Conservation (phyloP, 1,284 basidiomycete genomes). For the Athelia psychrophila region DNA sequence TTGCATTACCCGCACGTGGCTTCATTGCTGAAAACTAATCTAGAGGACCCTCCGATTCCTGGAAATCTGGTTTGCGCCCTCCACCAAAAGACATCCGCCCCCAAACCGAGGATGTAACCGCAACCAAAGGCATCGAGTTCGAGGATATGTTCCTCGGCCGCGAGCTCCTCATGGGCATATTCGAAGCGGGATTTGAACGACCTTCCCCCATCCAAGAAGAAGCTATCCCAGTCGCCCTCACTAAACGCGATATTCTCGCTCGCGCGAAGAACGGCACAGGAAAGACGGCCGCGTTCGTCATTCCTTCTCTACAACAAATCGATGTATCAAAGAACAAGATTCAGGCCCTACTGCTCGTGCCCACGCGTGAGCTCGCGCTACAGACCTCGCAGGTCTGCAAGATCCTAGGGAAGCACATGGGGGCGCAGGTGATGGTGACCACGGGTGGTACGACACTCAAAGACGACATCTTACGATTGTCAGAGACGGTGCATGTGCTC, state of each 20-base stretch:
- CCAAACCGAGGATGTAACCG: constrained; percentile 93
- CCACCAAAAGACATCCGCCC: constrained; percentile 91
- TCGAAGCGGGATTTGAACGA: constrained; percentile 95
- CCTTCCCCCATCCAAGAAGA: constrained; percentile 99
- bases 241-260: constrained; percentile 89
- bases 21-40: neutral
- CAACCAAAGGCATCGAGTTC: constrained; percentile 89
- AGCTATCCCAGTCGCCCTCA: constrained; percentile 86
- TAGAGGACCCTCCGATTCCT: constrained; percentile 32
- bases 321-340: constrained; percentile 88
- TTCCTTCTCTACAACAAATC: constrained; percentile 93
- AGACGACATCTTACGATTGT: constrained; percentile 94
- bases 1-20: constrained; percentile 3
- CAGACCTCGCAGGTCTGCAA: constrained; percentile 99
- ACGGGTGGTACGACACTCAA: constrained; percentile 98
- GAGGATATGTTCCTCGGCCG: constrained; percentile 83
- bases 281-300: constrained; percentile 98
- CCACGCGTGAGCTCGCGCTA: constrained; percentile 92
- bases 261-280: constrained; percentile 91
- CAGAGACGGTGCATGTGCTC: constrained; percentile 91
- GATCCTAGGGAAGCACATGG: constrained; percentile 94
- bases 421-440: constrained; percentile 97
- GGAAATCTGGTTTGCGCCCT: constrained; percentile 78
- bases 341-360: constrained; percentile 92
- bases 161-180: constrained; percentile 90